Conservation (phyloP, 2,329 filamentous ascomycete species). For the Penicillium sp. region DNA sequence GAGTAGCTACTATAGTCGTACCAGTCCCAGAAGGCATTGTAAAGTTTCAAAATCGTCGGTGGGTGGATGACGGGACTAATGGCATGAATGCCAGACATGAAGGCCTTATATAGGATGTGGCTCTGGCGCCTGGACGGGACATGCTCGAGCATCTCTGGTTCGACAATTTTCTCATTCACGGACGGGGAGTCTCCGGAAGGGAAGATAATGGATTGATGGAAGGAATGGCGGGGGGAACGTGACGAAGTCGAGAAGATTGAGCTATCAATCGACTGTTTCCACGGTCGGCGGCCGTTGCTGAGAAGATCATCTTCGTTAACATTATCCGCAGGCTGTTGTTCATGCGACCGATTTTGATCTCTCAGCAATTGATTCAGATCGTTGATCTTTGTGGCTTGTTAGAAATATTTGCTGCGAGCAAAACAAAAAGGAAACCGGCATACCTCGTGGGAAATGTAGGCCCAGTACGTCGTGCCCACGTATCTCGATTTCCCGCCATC, state of each 20-base stretch:
- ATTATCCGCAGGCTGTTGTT: conserved; percentile 23
- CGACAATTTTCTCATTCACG: conserved; percentile 32
- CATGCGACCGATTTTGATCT: conserved; percentile 40
- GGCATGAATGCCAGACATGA: conserved; percentile 48
- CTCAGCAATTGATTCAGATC: conserved; percentile 45
- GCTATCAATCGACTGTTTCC: conserved; percentile 22
- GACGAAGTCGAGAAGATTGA: conserved; percentile 6
- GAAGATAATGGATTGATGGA: conserved; percentile 39
- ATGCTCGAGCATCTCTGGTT: conserved; percentile 42
- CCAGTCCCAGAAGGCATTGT: conserved; percentile 48
- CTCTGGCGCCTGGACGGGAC: conserved; percentile 46
- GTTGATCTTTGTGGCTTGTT: conserved; percentile 34
- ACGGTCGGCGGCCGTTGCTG: conserved; percentile 15
- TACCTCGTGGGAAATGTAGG: conserved; percentile 47
- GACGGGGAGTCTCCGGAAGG: conserved; percentile 38
- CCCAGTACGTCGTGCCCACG: conserved; percentile 48
- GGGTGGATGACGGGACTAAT: conserved; percentile 47
- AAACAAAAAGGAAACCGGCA: background rate
- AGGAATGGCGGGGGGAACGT: conserved; percentile 28
- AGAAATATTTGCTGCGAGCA: background rate
- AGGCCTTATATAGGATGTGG: conserved; percentile 47
- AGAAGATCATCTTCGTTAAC: conserved; percentile 25
- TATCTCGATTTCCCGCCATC: conserved; percentile 46
- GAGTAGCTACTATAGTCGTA: conserved; percentile 40
- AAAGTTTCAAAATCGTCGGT: conserved; percentile 42